Conservation (phyloP, 2,329 filamentous ascomycete species). For the Cadophora malorum region DNA sequence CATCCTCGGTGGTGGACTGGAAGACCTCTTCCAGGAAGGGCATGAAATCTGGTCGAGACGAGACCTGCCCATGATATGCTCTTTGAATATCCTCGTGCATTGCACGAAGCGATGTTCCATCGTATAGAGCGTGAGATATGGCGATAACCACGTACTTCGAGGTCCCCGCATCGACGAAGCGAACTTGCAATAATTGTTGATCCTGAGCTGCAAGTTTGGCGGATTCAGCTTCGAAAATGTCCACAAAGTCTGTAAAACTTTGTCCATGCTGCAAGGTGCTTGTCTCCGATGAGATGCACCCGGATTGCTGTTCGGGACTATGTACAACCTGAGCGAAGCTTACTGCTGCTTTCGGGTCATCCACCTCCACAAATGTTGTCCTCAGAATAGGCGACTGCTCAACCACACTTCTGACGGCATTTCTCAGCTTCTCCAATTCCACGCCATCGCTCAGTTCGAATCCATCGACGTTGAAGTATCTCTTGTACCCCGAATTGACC, state of each 20-base stretch:
- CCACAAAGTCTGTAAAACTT: constrained; percentile 47
- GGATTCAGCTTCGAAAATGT: constrained; percentile 49
- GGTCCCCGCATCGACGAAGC: constrained; percentile 47
- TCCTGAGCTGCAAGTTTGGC: constrained; percentile 47
- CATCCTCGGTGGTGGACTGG: constrained; percentile 50
- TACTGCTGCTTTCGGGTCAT: constrained; percentile 61
- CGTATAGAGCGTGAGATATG: constrained; percentile 86
- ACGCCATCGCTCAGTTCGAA: constrained; percentile 63
- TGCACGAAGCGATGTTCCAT: constrained; percentile 81
- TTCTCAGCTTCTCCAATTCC: constrained; percentile 61
- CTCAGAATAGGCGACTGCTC: constrained; percentile 72
- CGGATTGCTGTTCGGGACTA: constrained; percentile 1
- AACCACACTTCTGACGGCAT: constrained; percentile 68
- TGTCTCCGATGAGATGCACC: neutral
- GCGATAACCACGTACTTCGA: constrained; percentile 65
- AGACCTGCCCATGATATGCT: constrained; percentile 62
- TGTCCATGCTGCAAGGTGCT: constrained; percentile 1
- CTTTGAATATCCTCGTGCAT: constrained; percentile 73
- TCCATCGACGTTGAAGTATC: constrained; percentile 88
- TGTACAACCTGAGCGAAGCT: constrained; percentile 64
- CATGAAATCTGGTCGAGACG: constrained; percentile 55
- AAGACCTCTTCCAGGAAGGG: constrained; percentile 57
- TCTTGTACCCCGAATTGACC: constrained; percentile 72
- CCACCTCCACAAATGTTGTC: constrained; percentile 73
- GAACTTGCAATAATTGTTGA: constrained; percentile 56